Percentiles rank a stretch among this genome's conserved stretches.
Evolutionary conservation across 208 protist species (phyloP).

Genomic region (Crithidia sp.): DNA sequence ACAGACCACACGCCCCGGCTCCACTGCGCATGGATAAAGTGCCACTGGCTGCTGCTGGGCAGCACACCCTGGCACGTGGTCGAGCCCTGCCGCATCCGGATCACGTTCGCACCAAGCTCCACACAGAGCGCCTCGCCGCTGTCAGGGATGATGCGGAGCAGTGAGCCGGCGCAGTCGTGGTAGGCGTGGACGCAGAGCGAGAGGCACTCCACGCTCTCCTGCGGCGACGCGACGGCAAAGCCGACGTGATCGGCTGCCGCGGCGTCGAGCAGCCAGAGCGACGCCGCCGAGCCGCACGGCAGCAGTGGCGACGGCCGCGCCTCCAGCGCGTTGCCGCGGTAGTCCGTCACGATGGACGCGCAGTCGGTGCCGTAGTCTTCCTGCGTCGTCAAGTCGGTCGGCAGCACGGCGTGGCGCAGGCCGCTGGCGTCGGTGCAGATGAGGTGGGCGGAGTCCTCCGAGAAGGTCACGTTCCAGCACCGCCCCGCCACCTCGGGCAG

Average conservation of each 20-base stretch:
- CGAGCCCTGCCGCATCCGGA: constrained; percentile 48
- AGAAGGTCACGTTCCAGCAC: constrained; percentile 74
- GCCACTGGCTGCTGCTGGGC: constrained; percentile 56
- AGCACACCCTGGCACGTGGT: constrained; percentile 58
- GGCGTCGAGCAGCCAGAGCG: constrained; percentile 36
- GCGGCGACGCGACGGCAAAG: constrained; percentile 24
- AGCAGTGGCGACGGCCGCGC: constrained; percentile 58
- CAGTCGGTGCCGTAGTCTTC: constrained; percentile 44
- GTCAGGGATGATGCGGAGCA: constrained; percentile 51
- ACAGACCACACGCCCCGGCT: constrained; percentile 65
- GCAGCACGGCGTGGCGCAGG: constrained; percentile 57
- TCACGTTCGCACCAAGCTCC: constrained; percentile 45
- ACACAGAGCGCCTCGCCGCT: constrained; percentile 34
- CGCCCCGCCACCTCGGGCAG: constrained; percentile 35
- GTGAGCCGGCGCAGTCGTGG: constrained; percentile 63
- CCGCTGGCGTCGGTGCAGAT: constrained; percentile 63
- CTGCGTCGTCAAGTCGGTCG: constrained; percentile 37
- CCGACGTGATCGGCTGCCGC: constrained; percentile 20
- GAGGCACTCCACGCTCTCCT: constrained; percentile 54
- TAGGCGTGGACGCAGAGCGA: constrained; percentile 65
- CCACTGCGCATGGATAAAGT: constrained; percentile 74
- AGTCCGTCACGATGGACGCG: constrained; percentile 54
- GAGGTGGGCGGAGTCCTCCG: constrained; percentile 55
- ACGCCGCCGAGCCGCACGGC: constrained; percentile 42
- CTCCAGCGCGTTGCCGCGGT: constrained; percentile 40